A percentile compares a stretch with the other conserved stretches of the same genome.
Conservation (phyloP, 2,329 filamentous ascomycete genomes). For the Ophiostoma montium region DNA sequence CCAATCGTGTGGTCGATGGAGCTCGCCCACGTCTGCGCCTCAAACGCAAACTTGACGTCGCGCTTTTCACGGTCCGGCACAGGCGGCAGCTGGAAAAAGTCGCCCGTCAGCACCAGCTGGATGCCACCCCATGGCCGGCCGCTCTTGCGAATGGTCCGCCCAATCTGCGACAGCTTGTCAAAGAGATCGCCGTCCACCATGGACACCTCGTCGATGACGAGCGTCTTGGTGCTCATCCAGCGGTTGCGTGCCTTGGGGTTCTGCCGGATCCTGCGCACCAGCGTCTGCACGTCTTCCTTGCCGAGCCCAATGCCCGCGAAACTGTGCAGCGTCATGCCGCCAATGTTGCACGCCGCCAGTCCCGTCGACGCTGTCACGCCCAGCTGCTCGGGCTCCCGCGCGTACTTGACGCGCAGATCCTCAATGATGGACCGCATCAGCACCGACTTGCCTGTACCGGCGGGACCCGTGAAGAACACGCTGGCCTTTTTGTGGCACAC, state of each 20-base stretch:
- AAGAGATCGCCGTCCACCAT: constrained; percentile 98
- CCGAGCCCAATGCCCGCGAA: constrained; percentile 92
- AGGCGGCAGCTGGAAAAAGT: constrained; percentile 94
- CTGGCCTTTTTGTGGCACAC: constrained; percentile 71
- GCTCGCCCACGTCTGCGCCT: constrained; percentile 81
- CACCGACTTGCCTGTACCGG: constrained; percentile 93
- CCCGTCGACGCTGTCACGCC: constrained; percentile 94
- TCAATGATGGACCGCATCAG: constrained; percentile 84
- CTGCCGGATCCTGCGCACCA: constrained; percentile 81
- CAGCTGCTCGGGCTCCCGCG: constrained; percentile 64
- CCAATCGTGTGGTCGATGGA: constrained; percentile 93
- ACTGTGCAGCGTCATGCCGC: constrained; percentile 88
- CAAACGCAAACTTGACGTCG: constrained; percentile 79
- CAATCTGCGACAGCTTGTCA: constrained; percentile 86
- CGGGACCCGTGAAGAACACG: constrained; percentile 95
- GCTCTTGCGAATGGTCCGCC: constrained; percentile 74
- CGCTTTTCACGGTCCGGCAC: constrained; percentile 63
- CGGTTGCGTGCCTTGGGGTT: constrained; percentile 79
- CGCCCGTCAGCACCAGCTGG: constrained; percentile 86
- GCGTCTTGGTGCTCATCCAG: constrained; percentile 76
- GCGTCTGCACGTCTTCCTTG: constrained; percentile 66
- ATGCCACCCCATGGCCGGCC: constrained; percentile 90
- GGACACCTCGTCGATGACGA: constrained; percentile 90
- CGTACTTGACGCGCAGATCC: constrained; percentile 62
- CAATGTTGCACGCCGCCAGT: constrained; percentile 90